A percentile compares a stretch with the other conserved stretches of the same genome.
Evolutionary conservation across 805 yeast species (phyloP).

Genomic region (Candida montana): DNA sequence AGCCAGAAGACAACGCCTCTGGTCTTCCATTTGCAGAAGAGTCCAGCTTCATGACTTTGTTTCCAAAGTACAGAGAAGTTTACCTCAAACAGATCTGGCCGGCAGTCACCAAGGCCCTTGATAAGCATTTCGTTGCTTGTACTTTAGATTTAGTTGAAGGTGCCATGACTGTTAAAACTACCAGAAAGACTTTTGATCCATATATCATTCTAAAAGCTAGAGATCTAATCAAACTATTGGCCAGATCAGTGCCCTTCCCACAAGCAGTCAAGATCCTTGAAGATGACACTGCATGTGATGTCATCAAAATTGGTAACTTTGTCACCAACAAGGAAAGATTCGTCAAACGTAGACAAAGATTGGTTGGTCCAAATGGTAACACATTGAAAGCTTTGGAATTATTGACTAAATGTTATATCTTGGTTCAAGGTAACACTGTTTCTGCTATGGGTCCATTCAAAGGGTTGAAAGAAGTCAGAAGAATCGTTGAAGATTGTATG

Average conservation of each 20-base stretch:
- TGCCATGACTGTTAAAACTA: constrained; percentile 93
- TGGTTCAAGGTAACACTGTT: constrained; percentile 97
- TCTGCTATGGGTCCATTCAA: constrained; percentile 95
- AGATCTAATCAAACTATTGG: constrained; percentile 86
- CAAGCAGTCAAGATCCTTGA: constrained; percentile 90
- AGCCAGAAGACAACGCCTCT: constrained; percentile 79
- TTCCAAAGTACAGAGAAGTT: constrained; percentile 93
- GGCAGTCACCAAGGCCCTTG: constrained; percentile 79
- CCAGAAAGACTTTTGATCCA: constrained; percentile 93
- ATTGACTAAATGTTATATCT: constrained; percentile 88
- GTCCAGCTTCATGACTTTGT: constrained; percentile 87
- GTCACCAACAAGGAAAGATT: constrained; percentile 91
- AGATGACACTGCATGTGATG: constrained; percentile 93
- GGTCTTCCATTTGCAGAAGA: constrained; percentile 94
- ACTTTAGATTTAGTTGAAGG: constrained; percentile 90
- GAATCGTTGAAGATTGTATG: constrained; percentile 98
- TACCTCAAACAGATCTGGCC: constrained; percentile 89
- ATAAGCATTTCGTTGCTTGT: constrained; percentile 72
- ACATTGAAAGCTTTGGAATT: constrained; percentile 93
- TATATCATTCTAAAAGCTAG: constrained; percentile 90
- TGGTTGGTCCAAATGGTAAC: constrained; percentile 96
- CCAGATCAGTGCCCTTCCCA: constrained; percentile 95
- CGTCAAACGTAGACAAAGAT: constrained; percentile 90
- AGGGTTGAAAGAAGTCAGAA: constrained; percentile 85
- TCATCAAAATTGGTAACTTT: constrained; percentile 87